Conservation (phyloP, 495 filamentous ascomycete species). For the Neurospora sp. region DNA sequence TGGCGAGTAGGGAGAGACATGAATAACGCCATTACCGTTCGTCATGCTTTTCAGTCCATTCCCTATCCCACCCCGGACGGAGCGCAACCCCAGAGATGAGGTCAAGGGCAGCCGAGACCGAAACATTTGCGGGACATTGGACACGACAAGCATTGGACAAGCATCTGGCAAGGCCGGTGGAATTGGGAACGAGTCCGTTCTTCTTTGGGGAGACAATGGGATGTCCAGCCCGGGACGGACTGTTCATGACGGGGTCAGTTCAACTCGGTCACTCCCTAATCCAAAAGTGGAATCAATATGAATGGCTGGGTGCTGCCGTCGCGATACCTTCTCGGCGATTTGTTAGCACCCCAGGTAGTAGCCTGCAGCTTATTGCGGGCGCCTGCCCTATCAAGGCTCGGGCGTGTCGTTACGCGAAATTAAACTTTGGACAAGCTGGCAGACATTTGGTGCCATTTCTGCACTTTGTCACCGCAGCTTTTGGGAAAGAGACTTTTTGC, state of each 20-base stretch:
- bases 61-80: not conserved
- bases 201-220: not conserved
- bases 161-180: not conserved
- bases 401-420: not conserved
- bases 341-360: not conserved
- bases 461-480: not conserved
- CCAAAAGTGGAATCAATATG: not conserved
- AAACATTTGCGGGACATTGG: not conserved
- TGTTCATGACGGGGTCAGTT: not conserved
- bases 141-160: not conserved
- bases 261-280: not conserved
- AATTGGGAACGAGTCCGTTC: not conserved
- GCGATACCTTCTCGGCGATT: not conserved
- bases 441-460: not conserved
- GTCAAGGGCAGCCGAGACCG: not conserved
- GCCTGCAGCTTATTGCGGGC: not conserved
- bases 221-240: not conserved
- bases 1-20: not conserved
- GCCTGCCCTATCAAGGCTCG: not conserved
- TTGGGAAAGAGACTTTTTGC: not conserved
- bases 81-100: not conserved
- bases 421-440: not conserved
- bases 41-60: not conserved
- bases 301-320: not conserved
- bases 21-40: not conserved